phyloP scores from a whole-genome alignment of 108 stramenopile species.

The Cylindrotheca closterium region DNA sequence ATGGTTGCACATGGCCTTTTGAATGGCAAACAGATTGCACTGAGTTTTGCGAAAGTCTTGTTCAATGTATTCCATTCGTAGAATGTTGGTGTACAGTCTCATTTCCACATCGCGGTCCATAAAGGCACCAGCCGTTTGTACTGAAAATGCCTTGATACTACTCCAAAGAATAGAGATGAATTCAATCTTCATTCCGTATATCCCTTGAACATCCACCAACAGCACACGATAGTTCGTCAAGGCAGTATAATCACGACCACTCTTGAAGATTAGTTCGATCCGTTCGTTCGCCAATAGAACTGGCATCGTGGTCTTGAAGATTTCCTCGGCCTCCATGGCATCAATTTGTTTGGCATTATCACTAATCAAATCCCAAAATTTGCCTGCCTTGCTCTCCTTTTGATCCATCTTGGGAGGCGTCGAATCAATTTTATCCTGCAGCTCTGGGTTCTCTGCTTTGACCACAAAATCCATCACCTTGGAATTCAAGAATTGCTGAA shows the following conservation, averaged over 20 bases:
- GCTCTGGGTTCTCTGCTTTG: conserved; percentile 35
- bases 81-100: conserved; percentile 52
- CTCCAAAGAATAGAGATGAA: conserved; percentile 58
- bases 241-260: conserved; percentile 57
- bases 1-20: conserved; percentile 54
- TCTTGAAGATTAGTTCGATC: conserved; percentile 62
- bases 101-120: conserved; percentile 64
- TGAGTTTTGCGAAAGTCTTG: conserved; percentile 60
- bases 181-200: conserved; percentile 60
- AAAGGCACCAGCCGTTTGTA: conserved; percentile 69
- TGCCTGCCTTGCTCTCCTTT: conserved; percentile 49
- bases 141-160: conserved; percentile 61
- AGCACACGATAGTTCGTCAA: conserved; percentile 42
- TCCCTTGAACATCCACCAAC: conserved; percentile 41
- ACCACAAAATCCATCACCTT: conserved; percentile 26
- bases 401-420: conserved; percentile 36
- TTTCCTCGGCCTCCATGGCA: conserved; percentile 32
- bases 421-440: conserved; percentile 46
- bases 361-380: conserved; percentile 49
- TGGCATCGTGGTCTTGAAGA: conserved; percentile 42
- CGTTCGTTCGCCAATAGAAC: conserved; percentile 60
- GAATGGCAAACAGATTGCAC: conserved; percentile 60
- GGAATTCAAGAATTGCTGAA: conserved; percentile 51
- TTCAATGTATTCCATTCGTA: conserved; percentile 35
- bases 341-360: conserved; percentile 59